These are phyloP conservation scores for Hura crepitans DNA, from an alignment of 441 rosid species.

Conservation along the genomic window DNA sequence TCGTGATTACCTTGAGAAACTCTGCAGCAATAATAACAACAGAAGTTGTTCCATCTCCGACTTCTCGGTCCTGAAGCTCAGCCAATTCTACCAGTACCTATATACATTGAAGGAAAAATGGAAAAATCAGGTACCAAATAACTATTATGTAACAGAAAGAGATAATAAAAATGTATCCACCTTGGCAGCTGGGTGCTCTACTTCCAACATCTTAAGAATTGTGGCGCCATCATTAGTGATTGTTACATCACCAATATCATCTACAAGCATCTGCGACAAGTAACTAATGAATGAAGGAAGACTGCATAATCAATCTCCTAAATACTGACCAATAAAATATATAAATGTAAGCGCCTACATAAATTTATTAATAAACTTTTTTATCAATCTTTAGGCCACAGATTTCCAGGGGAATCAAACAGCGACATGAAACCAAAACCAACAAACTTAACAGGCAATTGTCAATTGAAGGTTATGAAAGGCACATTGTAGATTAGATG, in stretches of 20 bases:
- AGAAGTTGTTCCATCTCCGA: conserved; percentile 96
- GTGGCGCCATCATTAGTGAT: conserved; percentile 96
- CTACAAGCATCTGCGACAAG: conserved; percentile 73
- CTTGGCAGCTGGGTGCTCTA: conserved; percentile 98
- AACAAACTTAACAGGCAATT: not conserved
- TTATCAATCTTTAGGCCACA: not conserved
- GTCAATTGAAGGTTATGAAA: not conserved
- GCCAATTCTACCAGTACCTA: conserved; percentile 96
- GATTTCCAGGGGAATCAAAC: not conserved
- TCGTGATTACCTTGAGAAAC: conserved; percentile 67
- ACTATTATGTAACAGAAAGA: too few relatives aligned
- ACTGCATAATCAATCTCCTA: not conserved
- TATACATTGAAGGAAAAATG: not conserved
- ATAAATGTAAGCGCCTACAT: not conserved
- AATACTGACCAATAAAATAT: not conserved
- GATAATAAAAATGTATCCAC: conserved; percentile 31
- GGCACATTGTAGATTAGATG: not conserved
- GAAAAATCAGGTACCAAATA: not conserved
- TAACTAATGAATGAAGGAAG: not conserved
- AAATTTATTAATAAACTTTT: not conserved
- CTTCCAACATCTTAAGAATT: conserved; percentile 87
- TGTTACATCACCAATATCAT: conserved; percentile 93
- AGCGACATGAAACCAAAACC: not conserved
- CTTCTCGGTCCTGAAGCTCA: conserved; percentile 96
- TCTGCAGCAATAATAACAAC: conserved; percentile 96